phyloP scores from a whole-genome alignment of 208 protist genomes.

The Trypanosoma lewisi region DNA sequence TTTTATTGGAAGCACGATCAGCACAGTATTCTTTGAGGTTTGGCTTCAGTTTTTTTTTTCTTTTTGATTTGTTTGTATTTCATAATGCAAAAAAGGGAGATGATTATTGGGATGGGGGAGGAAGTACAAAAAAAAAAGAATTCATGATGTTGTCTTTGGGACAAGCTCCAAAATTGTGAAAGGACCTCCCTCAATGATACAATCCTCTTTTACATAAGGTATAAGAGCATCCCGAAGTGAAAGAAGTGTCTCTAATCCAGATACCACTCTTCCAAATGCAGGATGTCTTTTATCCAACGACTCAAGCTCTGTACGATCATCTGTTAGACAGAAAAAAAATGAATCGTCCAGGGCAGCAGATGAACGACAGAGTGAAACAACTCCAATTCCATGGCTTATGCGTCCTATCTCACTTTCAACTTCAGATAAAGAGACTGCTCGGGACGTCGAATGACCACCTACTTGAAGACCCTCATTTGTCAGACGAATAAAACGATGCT shows the following conservation, averaged over 20 bases:
- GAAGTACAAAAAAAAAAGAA: constrained; percentile 9
- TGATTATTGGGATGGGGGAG: neutral
- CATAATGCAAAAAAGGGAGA: too few species aligned
- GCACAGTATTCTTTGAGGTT: neutral
- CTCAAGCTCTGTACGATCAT: constrained; percentile 54
- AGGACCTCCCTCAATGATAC: constrained; percentile 36
- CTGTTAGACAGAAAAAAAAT: constrained; percentile 84
- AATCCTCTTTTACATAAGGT: constrained; percentile 48
- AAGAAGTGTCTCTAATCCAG: constrained; percentile 46
- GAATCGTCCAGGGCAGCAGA: constrained; percentile 54
- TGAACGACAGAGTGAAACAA: constrained; percentile 68
- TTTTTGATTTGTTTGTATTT: constrained; percentile 3
- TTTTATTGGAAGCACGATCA: constrained; percentile 2
- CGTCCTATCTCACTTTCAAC: constrained; percentile 65
- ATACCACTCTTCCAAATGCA: constrained; percentile 67
- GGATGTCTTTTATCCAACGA: constrained; percentile 69
- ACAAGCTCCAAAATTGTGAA: constrained; percentile 37
- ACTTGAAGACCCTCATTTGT: constrained; percentile 71
- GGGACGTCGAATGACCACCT: constrained; percentile 47
- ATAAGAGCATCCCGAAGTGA: constrained; percentile 35
- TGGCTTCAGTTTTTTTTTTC: neutral
- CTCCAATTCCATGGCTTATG: constrained; percentile 45
- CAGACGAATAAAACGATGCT: constrained; percentile 55
- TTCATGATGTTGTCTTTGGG: constrained; percentile 16
- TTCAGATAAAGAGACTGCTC: constrained; percentile 39